Conservation (phyloP, 2,329 filamentous ascomycete species). For the Pezizomycotina sp. region DNA sequence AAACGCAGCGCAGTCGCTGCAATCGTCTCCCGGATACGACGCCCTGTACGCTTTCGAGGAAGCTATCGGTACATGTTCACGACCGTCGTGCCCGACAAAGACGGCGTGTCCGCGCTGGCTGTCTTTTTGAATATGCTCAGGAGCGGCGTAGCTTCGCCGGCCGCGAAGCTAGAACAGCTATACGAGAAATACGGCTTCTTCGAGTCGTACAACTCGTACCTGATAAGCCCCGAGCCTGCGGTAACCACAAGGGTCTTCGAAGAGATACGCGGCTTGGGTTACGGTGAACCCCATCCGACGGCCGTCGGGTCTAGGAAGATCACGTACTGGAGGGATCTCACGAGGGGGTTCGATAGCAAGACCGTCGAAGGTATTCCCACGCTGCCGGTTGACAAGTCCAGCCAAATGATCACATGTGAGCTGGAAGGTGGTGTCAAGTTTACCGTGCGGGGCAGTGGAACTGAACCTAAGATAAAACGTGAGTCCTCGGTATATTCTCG, state of each 20-base stretch:
- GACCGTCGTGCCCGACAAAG: constrained; percentile 46
- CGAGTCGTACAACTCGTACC: constrained; percentile 47
- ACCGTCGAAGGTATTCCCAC: constrained; percentile 37
- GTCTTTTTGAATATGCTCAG: constrained; percentile 35
- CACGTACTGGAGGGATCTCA: constrained; percentile 45
- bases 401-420: constrained; percentile 49
- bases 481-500: constrained; percentile 21
- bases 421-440: constrained; percentile 40
- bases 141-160: constrained; percentile 40
- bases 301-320: constrained; percentile 38
- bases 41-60: constrained; percentile 47
- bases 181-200: constrained; percentile 44
- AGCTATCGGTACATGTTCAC: constrained; percentile 53
- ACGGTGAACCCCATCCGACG: constrained; percentile 31
- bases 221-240: constrained; percentile 40
- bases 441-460: constrained; percentile 45
- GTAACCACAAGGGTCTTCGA: constrained; percentile 40
- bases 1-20: constrained; percentile 38
- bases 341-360: constrained; percentile 42
- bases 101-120: constrained; percentile 44
- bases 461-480: constrained; percentile 51
- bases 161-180: constrained; percentile 39
- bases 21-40: constrained; percentile 35
- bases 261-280: constrained; percentile 33
- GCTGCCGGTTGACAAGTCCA: constrained; percentile 40